phyloP scores from a whole-genome alignment of 2,329 filamentous ascomycete genomes.

The Cladosporium halotolerans region DNA sequence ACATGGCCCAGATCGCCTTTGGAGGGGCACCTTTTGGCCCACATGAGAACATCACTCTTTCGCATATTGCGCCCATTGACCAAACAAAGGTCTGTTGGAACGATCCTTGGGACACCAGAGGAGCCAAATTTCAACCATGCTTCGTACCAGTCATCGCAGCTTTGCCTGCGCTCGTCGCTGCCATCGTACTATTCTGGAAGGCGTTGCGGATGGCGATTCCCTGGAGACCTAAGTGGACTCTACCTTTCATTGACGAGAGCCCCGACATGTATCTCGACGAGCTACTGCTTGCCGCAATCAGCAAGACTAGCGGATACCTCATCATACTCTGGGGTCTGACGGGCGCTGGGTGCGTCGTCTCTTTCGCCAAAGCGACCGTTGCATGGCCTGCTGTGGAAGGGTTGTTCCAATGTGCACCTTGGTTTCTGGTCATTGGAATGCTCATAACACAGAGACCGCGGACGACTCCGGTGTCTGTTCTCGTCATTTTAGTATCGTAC shows the following conservation, averaged over 20 bases:
- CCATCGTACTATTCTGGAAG: slow-evolving; percentile 33
- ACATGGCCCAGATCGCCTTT: slow-evolving; percentile 4
- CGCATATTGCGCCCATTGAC: background rate
- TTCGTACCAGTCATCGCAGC: slow-evolving; percentile 35
- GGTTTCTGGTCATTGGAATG: slow-evolving; percentile 20
- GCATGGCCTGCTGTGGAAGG: slow-evolving; percentile 7
- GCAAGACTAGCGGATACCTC: slow-evolving; percentile 18
- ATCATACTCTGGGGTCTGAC: slow-evolving; percentile 18
- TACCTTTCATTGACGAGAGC: slow-evolving; percentile 45
- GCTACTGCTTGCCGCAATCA: slow-evolving; percentile 27
- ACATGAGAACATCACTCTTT: background rate
- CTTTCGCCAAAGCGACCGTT: slow-evolving; percentile 13
- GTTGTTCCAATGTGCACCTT: slow-evolving; percentile 18
- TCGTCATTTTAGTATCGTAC: slow-evolving; percentile 20
- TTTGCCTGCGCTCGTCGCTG: slow-evolving; percentile 33
- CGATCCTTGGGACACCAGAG: slow-evolving; percentile 28
- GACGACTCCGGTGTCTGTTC: slow-evolving; percentile 22
- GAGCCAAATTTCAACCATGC: slow-evolving; percentile 36
- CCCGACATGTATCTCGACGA: slow-evolving; percentile 13
- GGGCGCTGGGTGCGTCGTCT: slow-evolving; percentile 16
- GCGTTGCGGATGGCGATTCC: slow-evolving; percentile 27
- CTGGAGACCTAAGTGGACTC: slow-evolving; percentile 45
- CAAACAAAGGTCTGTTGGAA: slow-evolving; percentile 19
- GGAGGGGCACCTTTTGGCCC: background rate
- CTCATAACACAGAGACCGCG: slow-evolving; percentile 22